Evolutionary conservation across 768 basidiomycete species (phyloP), one percentile per base, ranked within the genome.

Genomic region (Amanita brunnescens): DNA sequence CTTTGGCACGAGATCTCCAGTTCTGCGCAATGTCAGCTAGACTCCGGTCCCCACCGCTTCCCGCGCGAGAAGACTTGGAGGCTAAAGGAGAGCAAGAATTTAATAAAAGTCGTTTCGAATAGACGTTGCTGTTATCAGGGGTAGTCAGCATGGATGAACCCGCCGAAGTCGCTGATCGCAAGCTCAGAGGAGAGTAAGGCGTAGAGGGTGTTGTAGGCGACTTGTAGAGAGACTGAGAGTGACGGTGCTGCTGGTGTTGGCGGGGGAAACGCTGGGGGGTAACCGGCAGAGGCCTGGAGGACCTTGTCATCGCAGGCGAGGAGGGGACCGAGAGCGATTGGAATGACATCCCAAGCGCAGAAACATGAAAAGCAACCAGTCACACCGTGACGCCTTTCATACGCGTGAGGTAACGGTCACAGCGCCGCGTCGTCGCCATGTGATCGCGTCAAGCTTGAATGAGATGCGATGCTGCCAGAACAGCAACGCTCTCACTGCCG

Each of bases 1-100:
- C 81, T 52, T 70, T 80, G 46, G 85, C 83, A 45, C 85, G 72
- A 26, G 77, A 80, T 51, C 86, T 75, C 87, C 87, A 89, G 61
- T 78, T 86, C 30, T 76, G 74, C 4, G 82, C 76, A 34, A 81
- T 75, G 61, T 84, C 80, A 13, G 79, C 77, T 20, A 81, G 68
- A 59, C 73, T 76, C 56, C 73, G 71, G 57, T 74, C 74, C 56
- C 69, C 67, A 51, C 56, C 60, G 50, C 54, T 24, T 49, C 10
- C 47, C 55, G 42, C 34, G 58, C 54, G 32, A 55, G 50, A 52
- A 32, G 54, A 57, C 20, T 51, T 64, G 23, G 59, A 34, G 71
- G 70, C 58, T 76, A 76, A 10, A 73, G 77, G 14, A 76, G 80
- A 18, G 69, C 59, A 40, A 70, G 65, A 34, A 70, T 43, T 49